Conservation (phyloP, 2,329 filamentous ascomycete species). For the Ophidiomyces ophidiicola region DNA sequence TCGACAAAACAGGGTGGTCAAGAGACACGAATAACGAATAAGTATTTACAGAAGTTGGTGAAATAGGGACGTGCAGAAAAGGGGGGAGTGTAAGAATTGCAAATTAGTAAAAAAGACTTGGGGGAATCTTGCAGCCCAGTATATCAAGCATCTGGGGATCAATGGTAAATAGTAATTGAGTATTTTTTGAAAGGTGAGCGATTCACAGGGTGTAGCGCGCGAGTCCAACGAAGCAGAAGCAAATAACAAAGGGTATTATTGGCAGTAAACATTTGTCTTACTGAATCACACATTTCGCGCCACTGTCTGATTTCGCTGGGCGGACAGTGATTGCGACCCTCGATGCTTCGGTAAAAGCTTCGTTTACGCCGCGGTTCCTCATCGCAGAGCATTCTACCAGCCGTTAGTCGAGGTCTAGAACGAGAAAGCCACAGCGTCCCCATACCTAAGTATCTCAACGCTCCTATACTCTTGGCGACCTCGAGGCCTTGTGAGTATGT, state of each 20-base stretch:
- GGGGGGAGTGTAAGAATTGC: not conserved
- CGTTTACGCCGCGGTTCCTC: slow-evolving; percentile 94
- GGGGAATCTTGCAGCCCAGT: not conserved
- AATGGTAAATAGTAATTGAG: slow-evolving; percentile 5
- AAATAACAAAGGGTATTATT: not conserved
- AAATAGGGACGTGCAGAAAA: slow-evolving; percentile 8
- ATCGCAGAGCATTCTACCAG: slow-evolving; percentile 87
- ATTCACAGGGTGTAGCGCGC: not conserved
- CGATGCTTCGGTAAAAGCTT: slow-evolving; percentile 95
- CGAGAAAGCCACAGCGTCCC: not conserved
- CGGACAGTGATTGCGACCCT: slow-evolving; percentile 64
- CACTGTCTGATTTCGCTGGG: slow-evolving; percentile 25
- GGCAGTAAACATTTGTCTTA: slow-evolving; percentile 15
- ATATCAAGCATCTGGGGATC: slow-evolving; percentile 5
- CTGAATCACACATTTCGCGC: slow-evolving; percentile 27
- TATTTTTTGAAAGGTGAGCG: slow-evolving; percentile 3
- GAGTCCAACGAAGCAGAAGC: slow-evolving; percentile 4
- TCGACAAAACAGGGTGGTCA: not conserved
- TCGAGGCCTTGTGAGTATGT: slow-evolving; percentile 84
- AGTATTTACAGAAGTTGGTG: too few species aligned
- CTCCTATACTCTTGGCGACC: slow-evolving; percentile 81
- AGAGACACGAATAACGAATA: too few species aligned
- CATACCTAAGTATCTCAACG: slow-evolving; percentile 74
- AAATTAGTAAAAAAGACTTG: not conserved
- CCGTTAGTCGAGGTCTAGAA: slow-evolving; percentile 1